These are phyloP conservation scores for Spinacia oleracea DNA, from an alignment of 179 eudicot genomes.

Conservation along the genomic window DNA sequence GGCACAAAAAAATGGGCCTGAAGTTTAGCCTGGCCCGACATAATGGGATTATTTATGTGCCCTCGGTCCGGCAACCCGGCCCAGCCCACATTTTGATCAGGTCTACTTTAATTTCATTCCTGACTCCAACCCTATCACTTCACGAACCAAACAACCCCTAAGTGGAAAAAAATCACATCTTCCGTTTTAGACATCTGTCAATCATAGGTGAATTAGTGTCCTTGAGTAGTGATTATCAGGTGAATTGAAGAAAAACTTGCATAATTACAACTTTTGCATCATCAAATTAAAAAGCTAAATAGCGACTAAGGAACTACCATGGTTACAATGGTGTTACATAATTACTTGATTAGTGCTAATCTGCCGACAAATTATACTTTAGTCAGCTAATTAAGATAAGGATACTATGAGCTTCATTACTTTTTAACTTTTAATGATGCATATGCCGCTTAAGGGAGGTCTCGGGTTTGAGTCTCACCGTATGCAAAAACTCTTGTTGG, in stretches of 20 bases:
- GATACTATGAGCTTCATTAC: background rate
- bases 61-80: too few relatives aligned
- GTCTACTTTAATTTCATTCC: too few relatives aligned
- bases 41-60: too few relatives aligned
- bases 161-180: background rate
- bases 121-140: too few relatives aligned
- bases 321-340: background rate
- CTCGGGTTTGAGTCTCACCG: too few relatives aligned
- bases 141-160: too few relatives aligned
- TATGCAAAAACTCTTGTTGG: too few relatives aligned
- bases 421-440: background rate
- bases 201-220: conserved; percentile 17
- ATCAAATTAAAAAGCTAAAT: conserved; percentile 3
- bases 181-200: conserved; percentile 19
- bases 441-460: too few relatives aligned
- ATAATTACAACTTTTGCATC: conserved; percentile 18
- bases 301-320: conserved; percentile 22
- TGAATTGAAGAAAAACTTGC: conserved; percentile 1
- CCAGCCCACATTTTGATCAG: too few relatives aligned
- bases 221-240: background rate
- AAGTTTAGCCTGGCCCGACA: too few relatives aligned
- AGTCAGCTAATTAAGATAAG: background rate
- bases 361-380: conserved; percentile 23
- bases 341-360: conserved; percentile 7
- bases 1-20: too few relatives aligned